Conservation (phyloP, 805 yeast species). For the Ogataea trehalophila region DNA sequence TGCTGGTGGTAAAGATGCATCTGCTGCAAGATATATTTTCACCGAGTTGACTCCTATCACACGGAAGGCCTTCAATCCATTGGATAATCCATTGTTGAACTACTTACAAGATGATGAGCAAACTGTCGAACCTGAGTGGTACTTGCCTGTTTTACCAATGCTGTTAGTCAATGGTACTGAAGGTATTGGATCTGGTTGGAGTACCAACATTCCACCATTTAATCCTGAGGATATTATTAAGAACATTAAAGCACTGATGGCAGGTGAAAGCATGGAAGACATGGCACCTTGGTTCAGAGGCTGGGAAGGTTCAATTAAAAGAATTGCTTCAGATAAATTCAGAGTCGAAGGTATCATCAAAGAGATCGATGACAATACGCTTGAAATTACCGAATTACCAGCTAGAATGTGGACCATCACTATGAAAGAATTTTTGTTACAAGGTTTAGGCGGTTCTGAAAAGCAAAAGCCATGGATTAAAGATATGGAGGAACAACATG, state of each 20-base stretch:
- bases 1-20: conserved; percentile 95
- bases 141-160: conserved; percentile 91
- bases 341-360: conserved; percentile 77
- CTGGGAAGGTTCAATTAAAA: conserved; percentile 82
- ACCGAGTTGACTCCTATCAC: conserved; percentile 80
- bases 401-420: conserved; percentile 89
- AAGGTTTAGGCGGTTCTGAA: conserved; percentile 72
- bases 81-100: conserved; percentile 71
- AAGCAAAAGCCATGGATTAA: conserved; percentile 81
- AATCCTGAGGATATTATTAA: conserved; percentile 80
- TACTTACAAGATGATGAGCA: conserved; percentile 91
- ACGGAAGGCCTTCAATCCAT: conserved; percentile 65
- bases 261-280: conserved; percentile 60
- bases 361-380: conserved; percentile 69
- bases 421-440: conserved; percentile 77
- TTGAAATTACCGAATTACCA: conserved; percentile 91
- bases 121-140: conserved; percentile 94
- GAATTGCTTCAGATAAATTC: conserved; percentile 59
- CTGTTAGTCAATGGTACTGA: conserved; percentile 93
- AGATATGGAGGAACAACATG: conserved; percentile 93
- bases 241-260: conserved; percentile 71
- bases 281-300: conserved; percentile 95
- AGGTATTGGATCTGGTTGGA: conserved; percentile 99
- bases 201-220: conserved; percentile 85
- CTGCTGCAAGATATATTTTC: conserved; percentile 96